Evolutionary conservation across 441 rosid genomes (phyloP).

Genomic region (Mallotus repandus): DNA sequence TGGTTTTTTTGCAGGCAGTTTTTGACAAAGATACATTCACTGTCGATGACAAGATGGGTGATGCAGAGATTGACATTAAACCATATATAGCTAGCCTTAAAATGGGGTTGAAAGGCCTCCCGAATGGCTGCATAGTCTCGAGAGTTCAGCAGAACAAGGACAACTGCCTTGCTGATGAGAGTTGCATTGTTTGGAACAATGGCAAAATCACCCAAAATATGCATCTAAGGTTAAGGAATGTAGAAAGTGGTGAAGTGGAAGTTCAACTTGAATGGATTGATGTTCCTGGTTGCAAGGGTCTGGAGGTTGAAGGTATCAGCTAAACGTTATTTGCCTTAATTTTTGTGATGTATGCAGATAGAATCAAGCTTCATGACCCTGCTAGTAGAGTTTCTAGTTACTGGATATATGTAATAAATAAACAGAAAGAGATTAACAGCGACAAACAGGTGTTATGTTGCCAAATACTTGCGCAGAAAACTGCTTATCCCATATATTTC

Average conservation of each 20-base stretch:
- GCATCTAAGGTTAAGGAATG: conserved; percentile 54
- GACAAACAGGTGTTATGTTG: not conserved
- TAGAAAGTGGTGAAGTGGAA: conserved; percentile 66
- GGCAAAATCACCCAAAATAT: conserved; percentile 62
- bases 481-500: not conserved
- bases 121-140: conserved; percentile 53
- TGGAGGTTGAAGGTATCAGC: conserved; percentile 23
- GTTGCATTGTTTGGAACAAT: conserved; percentile 44
- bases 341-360: not conserved
- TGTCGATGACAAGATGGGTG: conserved; percentile 85
- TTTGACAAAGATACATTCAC: conserved; percentile 73
- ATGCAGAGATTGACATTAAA: conserved; percentile 65
- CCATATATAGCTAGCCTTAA: conserved; percentile 50
- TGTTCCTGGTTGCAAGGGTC: conserved; percentile 42
- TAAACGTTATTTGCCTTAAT: not conserved
- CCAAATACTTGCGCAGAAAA: not conserved
- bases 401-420: not conserved
- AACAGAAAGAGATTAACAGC: not conserved
- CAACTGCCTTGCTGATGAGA: conserved; percentile 70
- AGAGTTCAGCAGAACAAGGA: conserved; percentile 42
- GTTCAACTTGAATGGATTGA: conserved; percentile 74
- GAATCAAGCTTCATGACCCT: not conserved
- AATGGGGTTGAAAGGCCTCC: conserved; percentile 45
- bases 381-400: not conserved
- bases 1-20: conserved; percentile 37